Conservation (phyloP, 805 yeast species). For the Allodekkera sacchari region DNA sequence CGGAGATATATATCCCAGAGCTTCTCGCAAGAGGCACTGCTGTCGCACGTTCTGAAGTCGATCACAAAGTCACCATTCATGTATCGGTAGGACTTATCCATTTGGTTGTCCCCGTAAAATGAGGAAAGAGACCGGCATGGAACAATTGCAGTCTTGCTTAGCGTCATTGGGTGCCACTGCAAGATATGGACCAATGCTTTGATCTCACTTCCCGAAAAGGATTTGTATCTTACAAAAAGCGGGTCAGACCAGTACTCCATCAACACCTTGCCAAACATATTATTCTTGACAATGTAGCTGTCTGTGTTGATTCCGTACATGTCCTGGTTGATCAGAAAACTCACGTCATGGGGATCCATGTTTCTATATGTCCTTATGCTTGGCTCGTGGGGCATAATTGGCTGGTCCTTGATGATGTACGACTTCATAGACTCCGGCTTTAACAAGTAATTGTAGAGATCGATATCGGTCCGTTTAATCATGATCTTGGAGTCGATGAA, state of each 20-base stretch:
- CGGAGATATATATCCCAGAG: conserved; percentile 31
- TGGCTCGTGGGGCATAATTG: conserved; percentile 64
- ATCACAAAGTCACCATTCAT: conserved; percentile 56
- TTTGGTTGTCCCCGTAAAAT: too few relatives aligned
- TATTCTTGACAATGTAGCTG: conserved; percentile 66
- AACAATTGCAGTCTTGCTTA: conserved; percentile 66
- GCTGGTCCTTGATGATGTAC: conserved; percentile 58
- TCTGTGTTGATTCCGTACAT: conserved; percentile 54
- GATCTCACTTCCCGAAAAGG: conserved; percentile 51
- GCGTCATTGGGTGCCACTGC: conserved; percentile 88
- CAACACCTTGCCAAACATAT: conserved; percentile 53
- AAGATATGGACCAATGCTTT: conserved; percentile 77
- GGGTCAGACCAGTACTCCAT: conserved; percentile 78
- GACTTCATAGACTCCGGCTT: conserved; percentile 53
- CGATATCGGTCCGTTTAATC: conserved; percentile 61
- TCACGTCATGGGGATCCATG: conserved; percentile 44
- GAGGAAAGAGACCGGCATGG: too few relatives aligned
- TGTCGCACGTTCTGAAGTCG: conserved; percentile 49
- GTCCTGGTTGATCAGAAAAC: conserved; percentile 64
- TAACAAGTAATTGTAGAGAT: conserved; percentile 52
- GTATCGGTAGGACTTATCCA: conserved; percentile 36
- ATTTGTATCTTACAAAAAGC: conserved; percentile 56
- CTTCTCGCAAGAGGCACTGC: conserved; percentile 42
- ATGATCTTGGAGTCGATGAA: conserved; percentile 72
- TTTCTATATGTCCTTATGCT: conserved; percentile 61